These are phyloP conservation scores for Durusdinium trenchii DNA, from an alignment of 73 alveolate genomes.

Conservation along the genomic window DNA sequence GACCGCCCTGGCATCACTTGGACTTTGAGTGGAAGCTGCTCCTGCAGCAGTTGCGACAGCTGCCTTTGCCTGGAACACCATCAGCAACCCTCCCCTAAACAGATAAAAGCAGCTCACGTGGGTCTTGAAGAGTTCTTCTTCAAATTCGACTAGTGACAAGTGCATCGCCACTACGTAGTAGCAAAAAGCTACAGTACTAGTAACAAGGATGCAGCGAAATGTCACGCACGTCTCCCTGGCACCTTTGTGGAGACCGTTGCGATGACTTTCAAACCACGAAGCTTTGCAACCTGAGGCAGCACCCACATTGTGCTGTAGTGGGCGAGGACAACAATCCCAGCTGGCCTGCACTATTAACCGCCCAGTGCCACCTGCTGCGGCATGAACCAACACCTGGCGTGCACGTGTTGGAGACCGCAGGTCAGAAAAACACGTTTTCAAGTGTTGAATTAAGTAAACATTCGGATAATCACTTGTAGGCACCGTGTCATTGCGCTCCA, in stretches of 20 bases:
- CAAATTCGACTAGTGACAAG: neutral
- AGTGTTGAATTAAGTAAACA: too few relatives aligned
- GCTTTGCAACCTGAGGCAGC: slow-evolving; percentile 15
- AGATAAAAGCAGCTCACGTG: too few relatives aligned
- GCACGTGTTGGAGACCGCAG: too few relatives aligned
- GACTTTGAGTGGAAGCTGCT: neutral
- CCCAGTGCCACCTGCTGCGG: slow-evolving; percentile 56
- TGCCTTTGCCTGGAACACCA: neutral
- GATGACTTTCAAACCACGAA: slow-evolving; percentile 29
- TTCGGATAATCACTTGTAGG: too few relatives aligned
- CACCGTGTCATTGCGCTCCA: slow-evolving; percentile 30
- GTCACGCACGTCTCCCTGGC: too few relatives aligned
- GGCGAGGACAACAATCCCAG: neutral
- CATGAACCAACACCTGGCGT: slow-evolving; percentile 35
- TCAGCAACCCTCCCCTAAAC: neutral
- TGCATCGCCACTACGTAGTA: too few relatives aligned
- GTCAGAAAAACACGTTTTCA: too few relatives aligned
- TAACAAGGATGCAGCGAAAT: too few relatives aligned
- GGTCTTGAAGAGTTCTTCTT: neutral
- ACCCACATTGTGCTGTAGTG: neutral
- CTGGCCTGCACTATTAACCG: slow-evolving; percentile 31
- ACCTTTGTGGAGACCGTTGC: slow-evolving; percentile 14
- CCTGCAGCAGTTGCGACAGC: slow-evolving; percentile 19
- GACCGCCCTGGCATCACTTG: neutral
- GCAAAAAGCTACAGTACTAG: too few relatives aligned